These are phyloP conservation scores for Corynascus novoguineensis DNA, from an alignment of 495 filamentous ascomycete species.

Conservation along the genomic window DNA sequence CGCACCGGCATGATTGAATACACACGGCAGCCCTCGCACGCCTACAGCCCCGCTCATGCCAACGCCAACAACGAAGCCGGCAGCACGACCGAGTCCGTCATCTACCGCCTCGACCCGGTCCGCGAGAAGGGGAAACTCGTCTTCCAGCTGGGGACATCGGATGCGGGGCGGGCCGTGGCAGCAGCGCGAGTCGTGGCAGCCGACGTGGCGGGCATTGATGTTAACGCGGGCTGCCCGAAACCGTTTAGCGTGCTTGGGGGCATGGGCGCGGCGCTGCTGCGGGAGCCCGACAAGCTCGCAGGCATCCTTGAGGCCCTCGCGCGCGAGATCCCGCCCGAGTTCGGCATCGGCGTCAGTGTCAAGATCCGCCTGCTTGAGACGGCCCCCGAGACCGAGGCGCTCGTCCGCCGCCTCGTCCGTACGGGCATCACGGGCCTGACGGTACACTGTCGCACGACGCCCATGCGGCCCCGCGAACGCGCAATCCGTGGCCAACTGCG, in stretches of 20 bases:
- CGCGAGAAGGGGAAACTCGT: constrained; percentile 68
- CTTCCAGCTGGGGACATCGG: constrained; percentile 86
- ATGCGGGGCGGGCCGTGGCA: constrained; percentile 71
- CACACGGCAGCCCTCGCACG: constrained; percentile 66
- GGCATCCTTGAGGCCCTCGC: constrained; percentile 78
- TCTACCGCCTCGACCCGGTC: constrained; percentile 76
- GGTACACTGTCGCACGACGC: constrained; percentile 90
- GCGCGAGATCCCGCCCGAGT: constrained; percentile 63
- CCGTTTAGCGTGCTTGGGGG: constrained; percentile 86
- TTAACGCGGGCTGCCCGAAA: constrained; percentile 96
- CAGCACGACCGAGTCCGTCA: constrained; percentile 57
- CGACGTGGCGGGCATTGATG: constrained; percentile 89
- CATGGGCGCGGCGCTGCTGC: constrained; percentile 89
- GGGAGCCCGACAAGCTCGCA: constrained; percentile 73
- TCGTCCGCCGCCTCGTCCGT: constrained; percentile 67
- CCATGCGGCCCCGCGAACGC: constrained; percentile 84
- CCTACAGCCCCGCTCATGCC: constrained; percentile 40
- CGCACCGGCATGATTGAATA: constrained; percentile 75
- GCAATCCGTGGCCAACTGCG: constrained; percentile 80
- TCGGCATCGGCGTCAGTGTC: constrained; percentile 85
- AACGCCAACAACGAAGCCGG: neutral
- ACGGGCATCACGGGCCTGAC: constrained; percentile 92
- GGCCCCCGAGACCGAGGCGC: constrained; percentile 58
- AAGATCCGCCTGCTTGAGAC: constrained; percentile 89
- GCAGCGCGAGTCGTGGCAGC: constrained; percentile 76